Percentiles rank a stretch among this genome's conserved stretches.
These are phyloP conservation scores for Coemansia sp. DNA, from an alignment of 192 early-diverging fungal genomes.

Conservation along the genomic window DNA sequence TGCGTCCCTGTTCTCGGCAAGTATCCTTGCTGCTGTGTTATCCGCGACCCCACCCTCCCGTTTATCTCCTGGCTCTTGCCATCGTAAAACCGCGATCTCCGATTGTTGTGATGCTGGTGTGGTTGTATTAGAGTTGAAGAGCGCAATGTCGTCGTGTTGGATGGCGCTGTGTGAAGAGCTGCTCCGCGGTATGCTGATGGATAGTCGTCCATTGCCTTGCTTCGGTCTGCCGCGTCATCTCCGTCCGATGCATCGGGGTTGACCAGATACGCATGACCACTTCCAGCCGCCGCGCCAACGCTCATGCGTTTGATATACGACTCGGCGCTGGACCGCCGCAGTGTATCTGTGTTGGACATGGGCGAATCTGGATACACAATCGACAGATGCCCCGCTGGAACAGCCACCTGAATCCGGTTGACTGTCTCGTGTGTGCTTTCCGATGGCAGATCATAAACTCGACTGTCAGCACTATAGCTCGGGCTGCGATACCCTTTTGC, in stretches of 20 bases:
- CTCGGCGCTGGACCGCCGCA: conserved; percentile 34
- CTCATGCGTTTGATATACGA: conserved; percentile 28
- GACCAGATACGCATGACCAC: conserved; percentile 45
- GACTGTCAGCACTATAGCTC: background rate
- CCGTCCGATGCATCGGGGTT: conserved; percentile 28
- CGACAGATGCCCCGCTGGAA: conserved; percentile 47
- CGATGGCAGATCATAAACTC: background rate
- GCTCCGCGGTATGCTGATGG: conserved; percentile 7
- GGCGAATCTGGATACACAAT: conserved; percentile 55
- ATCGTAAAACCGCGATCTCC: conserved; percentile 12
- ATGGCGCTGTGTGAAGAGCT: conserved; percentile 36
- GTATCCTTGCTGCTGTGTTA: background rate
- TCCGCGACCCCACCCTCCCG: background rate
- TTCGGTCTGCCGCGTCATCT: background rate
- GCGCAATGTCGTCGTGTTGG: conserved; percentile 48
- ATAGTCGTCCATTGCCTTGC: background rate
- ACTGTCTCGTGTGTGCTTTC: background rate
- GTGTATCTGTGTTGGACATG: conserved; percentile 51
- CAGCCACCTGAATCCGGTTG: conserved; percentile 39
- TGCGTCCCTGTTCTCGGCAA: background rate
- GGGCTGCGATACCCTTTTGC: conserved; percentile 1
- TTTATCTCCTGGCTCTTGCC: conserved; percentile 3
- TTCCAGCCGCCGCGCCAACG: conserved; percentile 9
- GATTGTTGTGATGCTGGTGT: conserved; percentile 12
- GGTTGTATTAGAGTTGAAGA: conserved; percentile 34